Evolutionary conservation across 179 eudicot species (phyloP).

Genomic region (Beta macrorhiza): DNA sequence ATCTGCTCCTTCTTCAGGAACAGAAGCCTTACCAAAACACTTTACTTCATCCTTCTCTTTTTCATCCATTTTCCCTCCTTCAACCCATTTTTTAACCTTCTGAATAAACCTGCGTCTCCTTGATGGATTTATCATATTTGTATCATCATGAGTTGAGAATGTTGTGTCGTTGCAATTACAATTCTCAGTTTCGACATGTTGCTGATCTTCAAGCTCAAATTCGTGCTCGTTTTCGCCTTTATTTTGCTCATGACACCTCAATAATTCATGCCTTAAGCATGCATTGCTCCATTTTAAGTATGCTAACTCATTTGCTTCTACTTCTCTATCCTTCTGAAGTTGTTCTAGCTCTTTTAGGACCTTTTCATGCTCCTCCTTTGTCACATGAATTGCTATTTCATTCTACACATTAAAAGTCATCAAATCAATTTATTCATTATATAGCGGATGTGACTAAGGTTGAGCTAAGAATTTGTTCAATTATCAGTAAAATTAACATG

Average conservation of each 20-base stretch:
- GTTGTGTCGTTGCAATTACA: too few species aligned
- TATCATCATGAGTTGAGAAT: conserved; percentile 9
- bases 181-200: conserved; percentile 15
- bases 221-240: conserved; percentile 8
- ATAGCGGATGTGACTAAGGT: too few species aligned
- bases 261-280: conserved; percentile 51
- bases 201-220: conserved; percentile 21
- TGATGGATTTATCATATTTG: conserved; percentile 27
- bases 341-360: conserved; percentile 43
- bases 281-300: conserved; percentile 59
- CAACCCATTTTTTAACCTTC: conserved; percentile 62
- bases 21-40: conserved; percentile 33
- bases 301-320: conserved; percentile 40
- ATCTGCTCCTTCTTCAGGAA: conserved; percentile 30
- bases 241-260: conserved; percentile 33
- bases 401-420: conserved; percentile 26
- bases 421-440: neutral
- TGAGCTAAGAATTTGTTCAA: too few species aligned
- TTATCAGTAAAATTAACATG: too few species aligned
- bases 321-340: conserved; percentile 35
- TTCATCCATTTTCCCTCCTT: conserved; percentile 44
- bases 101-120: conserved; percentile 44
- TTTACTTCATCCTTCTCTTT: conserved; percentile 34
- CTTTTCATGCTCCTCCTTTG: conserved; percentile 37
- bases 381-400: conserved; percentile 28